Evolutionary conservation across 176 grass and related monocot species (phyloP).

Genomic region (Luzula sylvatica): DNA sequence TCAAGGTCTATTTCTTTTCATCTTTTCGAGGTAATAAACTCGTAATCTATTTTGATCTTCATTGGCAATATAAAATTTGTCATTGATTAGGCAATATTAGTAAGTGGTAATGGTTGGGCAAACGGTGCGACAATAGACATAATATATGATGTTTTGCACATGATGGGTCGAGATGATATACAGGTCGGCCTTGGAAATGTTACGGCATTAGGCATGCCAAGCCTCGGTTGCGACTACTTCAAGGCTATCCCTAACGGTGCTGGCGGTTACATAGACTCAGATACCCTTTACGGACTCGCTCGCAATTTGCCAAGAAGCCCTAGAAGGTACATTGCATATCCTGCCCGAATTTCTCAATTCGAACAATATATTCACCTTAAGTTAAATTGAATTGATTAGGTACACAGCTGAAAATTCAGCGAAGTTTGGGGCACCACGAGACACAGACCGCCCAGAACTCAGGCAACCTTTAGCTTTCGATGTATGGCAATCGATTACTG

Average conservation of each 20-base stretch:
- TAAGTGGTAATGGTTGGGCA: conserved; percentile 64
- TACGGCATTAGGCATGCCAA: conserved; percentile 36
- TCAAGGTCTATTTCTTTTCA: conserved; percentile 40
- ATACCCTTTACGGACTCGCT: conserved; percentile 60
- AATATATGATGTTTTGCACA: conserved; percentile 60
- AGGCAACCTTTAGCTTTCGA: conserved; percentile 68
- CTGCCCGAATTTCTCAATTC: conserved; percentile 8
- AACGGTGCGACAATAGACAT: conserved; percentile 56
- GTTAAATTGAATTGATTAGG: conserved; percentile 21
- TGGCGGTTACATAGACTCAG: conserved; percentile 52
- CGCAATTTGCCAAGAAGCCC: conserved; percentile 46
- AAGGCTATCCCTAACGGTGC: conserved; percentile 52
- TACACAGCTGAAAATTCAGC: conserved; percentile 79
- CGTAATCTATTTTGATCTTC: background rate
- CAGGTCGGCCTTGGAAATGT: conserved; percentile 49
- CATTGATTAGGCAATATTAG: conserved; percentile 42
- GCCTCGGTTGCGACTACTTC: conserved; percentile 38
- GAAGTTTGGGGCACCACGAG: conserved; percentile 56
- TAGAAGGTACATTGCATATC: conserved; percentile 48
- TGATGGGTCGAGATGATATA: conserved; percentile 80
- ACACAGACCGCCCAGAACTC: conserved; percentile 62
- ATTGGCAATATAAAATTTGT: background rate
- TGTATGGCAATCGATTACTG: conserved; percentile 59
- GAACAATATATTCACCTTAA: background rate
- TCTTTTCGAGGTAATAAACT: background rate